A percentile compares a stretch with the other conserved stretches of the same genome.
These are phyloP conservation scores for Phialophora chinensis DNA, from an alignment of 2,329 filamentous ascomycete genomes.

Conservation along the genomic window DNA sequence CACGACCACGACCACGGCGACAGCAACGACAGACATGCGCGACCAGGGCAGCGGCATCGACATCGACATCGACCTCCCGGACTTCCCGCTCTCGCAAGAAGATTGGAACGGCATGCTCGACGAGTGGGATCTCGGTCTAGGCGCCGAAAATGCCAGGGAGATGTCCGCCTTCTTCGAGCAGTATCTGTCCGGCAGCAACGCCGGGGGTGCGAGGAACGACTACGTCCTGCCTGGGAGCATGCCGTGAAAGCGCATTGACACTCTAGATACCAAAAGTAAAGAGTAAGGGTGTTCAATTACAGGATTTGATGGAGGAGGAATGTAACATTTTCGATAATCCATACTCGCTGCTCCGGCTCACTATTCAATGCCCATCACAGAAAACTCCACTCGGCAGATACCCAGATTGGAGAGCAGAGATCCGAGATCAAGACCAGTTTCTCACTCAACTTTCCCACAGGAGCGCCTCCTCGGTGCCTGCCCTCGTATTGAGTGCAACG, in stretches of 20 bases:
- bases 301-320: neutral
- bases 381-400: neutral
- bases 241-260: neutral
- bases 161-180: constrained; percentile 35
- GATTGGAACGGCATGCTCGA: constrained; percentile 36
- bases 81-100: constrained; percentile 32
- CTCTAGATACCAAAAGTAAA: no score
- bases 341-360: neutral
- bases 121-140: constrained; percentile 36
- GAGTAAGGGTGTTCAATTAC: neutral
- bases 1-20: neutral
- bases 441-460: no score
- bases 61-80: constrained; percentile 12
- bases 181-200: constrained; percentile 8
- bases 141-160: constrained; percentile 27
- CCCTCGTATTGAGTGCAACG: no score
- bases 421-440: no score
- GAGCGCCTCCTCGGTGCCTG: no score
- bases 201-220: neutral
- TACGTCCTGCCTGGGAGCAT: neutral
- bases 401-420: no score
- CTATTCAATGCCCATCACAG: neutral
- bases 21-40: neutral
- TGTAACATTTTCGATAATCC: neutral
- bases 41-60: constrained; percentile 13